Evolutionary conservation across 169 alveolate species (phyloP).

Genomic region (Eimeria praecox): DNA sequence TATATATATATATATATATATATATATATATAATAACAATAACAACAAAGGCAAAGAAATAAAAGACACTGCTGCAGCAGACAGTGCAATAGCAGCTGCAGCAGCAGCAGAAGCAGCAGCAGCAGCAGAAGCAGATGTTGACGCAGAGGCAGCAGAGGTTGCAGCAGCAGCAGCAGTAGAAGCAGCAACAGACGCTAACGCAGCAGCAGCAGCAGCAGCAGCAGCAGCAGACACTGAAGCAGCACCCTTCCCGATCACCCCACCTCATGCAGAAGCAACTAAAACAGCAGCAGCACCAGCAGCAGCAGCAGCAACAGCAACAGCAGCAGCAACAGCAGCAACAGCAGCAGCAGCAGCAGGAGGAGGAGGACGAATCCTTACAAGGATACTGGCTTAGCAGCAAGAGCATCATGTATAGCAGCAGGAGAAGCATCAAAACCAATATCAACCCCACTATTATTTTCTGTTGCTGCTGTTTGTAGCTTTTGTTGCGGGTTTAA

Average conservation of each 20-base stretch:
- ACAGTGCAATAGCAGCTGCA: too few relatives aligned
- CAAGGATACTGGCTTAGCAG: background rate
- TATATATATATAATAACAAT: too few relatives aligned
- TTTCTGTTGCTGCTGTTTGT: background rate
- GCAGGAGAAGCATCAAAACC: constrained; percentile 3
- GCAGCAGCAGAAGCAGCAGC: too few relatives aligned
- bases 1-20: too few relatives aligned
- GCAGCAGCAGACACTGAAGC: background rate
- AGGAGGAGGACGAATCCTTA: background rate
- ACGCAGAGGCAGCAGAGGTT: background rate
- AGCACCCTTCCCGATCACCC: too few relatives aligned
- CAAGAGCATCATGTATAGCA: background rate
- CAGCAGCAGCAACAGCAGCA: background rate
- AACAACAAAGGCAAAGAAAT: too few relatives aligned
- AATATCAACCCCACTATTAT: background rate
- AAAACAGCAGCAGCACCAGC: constrained; percentile 8
- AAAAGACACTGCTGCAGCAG: too few relatives aligned
- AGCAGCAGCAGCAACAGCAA: constrained; percentile 3
- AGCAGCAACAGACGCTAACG: background rate
- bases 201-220: background rate
- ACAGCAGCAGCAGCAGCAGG: constrained; percentile 5
- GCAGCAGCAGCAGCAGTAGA: background rate
- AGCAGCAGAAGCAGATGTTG: too few relatives aligned
- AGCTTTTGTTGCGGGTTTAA: constrained; percentile 43
- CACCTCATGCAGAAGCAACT: background rate